Percentiles rank a stretch among this genome's conserved stretches.
These are phyloP conservation scores for Linanthus parryae DNA, from an alignment of 148 eudicot species.

Conservation along the genomic window DNA sequence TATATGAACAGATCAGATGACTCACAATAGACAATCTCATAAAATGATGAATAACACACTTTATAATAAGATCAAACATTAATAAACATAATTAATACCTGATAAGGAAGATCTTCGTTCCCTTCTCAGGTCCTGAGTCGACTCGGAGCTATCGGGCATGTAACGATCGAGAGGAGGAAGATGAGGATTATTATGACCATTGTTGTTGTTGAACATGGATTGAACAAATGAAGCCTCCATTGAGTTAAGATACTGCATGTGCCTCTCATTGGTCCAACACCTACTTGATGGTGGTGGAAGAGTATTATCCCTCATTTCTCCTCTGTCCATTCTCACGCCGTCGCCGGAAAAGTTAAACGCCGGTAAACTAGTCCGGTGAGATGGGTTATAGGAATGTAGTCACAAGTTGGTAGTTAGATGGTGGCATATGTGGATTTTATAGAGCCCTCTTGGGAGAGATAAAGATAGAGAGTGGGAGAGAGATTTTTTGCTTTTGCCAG, in stretches of 20 bases:
- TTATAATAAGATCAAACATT: no score
- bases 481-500: no score
- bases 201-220: conserved; percentile 21
- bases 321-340: neutral
- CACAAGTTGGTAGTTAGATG: no score
- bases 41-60: no score
- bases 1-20: no score
- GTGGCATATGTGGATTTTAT: no score
- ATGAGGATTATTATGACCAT: neutral
- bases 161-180: conserved; percentile 36
- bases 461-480: no score
- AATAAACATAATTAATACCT: conserved; percentile 10
- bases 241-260: conserved; percentile 37
- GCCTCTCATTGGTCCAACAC: conserved; percentile 60
- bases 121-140: conserved; percentile 37
- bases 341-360: neutral
- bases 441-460: no score
- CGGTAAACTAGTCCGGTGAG: neutral
- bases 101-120: conserved; percentile 16
- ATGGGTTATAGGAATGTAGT: no score
- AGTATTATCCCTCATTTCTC: no score
- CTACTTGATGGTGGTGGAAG: no score
- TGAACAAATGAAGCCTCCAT: conserved; percentile 58
- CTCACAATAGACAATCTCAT: no score
- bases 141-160: conserved; percentile 55